Percentiles rank a stretch among this genome's conserved stretches.
These are phyloP conservation scores for Eucalyptus pauciflora DNA, from an alignment of 345 rosid genomes.

Conservation along the genomic window DNA sequence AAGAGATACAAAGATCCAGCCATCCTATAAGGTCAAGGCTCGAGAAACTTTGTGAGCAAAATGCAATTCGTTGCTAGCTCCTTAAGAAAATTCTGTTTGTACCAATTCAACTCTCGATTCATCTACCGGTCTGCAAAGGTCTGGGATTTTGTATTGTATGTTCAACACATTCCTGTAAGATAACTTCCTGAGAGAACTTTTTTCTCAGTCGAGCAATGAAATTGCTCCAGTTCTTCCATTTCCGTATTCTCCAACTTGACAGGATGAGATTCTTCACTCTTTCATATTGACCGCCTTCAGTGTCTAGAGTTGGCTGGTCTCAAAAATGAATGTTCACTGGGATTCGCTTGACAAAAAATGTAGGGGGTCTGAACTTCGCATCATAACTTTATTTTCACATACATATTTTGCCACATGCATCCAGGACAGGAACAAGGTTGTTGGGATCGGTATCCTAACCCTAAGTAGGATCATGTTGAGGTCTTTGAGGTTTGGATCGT, in stretches of 20 bases:
- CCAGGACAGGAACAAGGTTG: not conserved
- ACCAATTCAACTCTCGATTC: not conserved
- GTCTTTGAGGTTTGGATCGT: not conserved
- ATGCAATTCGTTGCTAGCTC: not conserved
- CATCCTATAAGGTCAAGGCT: constrained; percentile 1
- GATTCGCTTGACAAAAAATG: not conserved
- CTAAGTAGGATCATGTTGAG: not conserved
- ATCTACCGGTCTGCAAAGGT: not conserved
- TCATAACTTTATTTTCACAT: not conserved
- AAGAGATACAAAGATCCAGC: constrained; percentile 63
- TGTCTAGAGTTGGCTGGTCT: not conserved
- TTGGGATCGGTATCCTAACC: not conserved
- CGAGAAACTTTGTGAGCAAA: not conserved
- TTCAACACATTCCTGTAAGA: not conserved
- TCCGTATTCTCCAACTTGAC: not conserved
- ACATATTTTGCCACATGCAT: not conserved
- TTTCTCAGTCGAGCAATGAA: not conserved
- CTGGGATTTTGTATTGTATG: not conserved
- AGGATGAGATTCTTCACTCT: not conserved
- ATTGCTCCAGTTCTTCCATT: not conserved
- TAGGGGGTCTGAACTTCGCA: not conserved
- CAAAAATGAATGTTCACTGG: not conserved
- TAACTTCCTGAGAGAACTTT: not conserved
- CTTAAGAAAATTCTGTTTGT: not conserved
- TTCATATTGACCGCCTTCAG: not conserved